Percentiles rank a stretch among this genome's conserved stretches.
phyloP scores from a whole-genome alignment of 192 early-diverging fungal genomes.

The Mortierella hygrophila region DNA sequence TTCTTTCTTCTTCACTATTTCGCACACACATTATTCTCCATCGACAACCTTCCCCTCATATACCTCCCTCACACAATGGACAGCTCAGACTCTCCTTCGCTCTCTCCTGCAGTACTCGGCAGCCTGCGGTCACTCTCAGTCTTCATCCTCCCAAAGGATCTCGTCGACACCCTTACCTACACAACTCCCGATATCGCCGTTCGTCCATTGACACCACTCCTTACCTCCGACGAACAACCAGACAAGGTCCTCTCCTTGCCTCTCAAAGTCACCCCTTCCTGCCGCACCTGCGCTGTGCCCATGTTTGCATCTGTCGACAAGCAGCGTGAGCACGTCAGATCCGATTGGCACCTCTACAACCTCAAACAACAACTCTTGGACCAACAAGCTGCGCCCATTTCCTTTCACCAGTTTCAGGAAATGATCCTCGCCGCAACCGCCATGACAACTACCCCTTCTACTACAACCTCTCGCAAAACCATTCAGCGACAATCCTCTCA shows the following conservation, averaged over 20 bases:
- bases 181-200: not conserved
- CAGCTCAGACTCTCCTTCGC: not conserved
- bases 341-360: constrained; percentile 68
- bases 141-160: constrained; percentile 26
- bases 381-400: constrained; percentile 29
- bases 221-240: not conserved
- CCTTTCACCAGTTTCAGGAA: constrained; percentile 56
- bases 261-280: constrained; percentile 22
- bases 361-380: constrained; percentile 55
- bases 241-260: not conserved
- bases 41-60: not conserved
- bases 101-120: not conserved
- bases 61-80: not conserved
- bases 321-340: constrained; percentile 59
- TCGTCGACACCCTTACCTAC: not conserved
- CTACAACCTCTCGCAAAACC: constrained; percentile 8
- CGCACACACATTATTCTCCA: not conserved
- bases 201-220: not conserved
- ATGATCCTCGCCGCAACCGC: constrained; percentile 48
- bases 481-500: not conserved
- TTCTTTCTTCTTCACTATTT: not conserved
- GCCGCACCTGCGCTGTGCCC: constrained; percentile 46
- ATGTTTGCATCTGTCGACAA: constrained; percentile 29
- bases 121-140: constrained; percentile 11
- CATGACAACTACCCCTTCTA: constrained; percentile 24